Evolutionary conservation across 2,329 filamentous ascomycete species (phyloP), one percentile per base, ranked within the genome.

Genomic region (Paraphoma chrysanthemicola): DNA sequence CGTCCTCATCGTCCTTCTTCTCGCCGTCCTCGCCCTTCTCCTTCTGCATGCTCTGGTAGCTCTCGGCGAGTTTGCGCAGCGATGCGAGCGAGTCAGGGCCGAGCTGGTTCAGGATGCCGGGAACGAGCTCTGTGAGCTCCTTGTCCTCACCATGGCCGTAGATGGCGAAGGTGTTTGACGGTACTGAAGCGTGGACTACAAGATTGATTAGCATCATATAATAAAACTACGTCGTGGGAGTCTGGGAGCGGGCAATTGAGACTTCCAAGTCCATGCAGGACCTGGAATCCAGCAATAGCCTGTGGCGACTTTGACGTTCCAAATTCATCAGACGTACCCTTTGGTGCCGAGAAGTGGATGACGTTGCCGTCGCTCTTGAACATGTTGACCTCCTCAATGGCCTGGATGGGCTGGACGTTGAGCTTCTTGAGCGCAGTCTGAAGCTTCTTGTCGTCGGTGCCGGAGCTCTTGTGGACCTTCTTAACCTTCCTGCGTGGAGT

Each of bases 361-460:
- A 99, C 95, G 82, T 99, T 99, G 81, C 95, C 95, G 80, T 99
- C 95, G 79, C 91, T 90, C 91, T 99, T 99, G 90, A 99, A 99
- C 95, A 99, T 99, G 90, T 99, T 99, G 81, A 99, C 95, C 86
- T 99, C 95, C 89, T 99, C 95, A 75, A 99, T 99, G 69, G 91
- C 92, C 86, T 96, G 93, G 83, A 99, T 98, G 76, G 95, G 95
- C 88, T 99, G 95, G 58, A 96, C 94, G 83, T 98, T 98, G 81
- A 99, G 89, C 90, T 99, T 99, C 91, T 99, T 99, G 70, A 99
- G 87, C 63, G 92, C 85, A 62, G 90, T 88, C 85, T 99, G 95
- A 67, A 99, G 92, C 89, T 99, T 99, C 92, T 97, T 98, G 90
- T 99, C 95, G 80, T 99, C 95, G 81, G 91, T 92, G 79, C 90